Evolutionary conservation across 192 early-diverging fungal species (phyloP).

Genomic region (Phycomyces blakesleeanus): DNA sequence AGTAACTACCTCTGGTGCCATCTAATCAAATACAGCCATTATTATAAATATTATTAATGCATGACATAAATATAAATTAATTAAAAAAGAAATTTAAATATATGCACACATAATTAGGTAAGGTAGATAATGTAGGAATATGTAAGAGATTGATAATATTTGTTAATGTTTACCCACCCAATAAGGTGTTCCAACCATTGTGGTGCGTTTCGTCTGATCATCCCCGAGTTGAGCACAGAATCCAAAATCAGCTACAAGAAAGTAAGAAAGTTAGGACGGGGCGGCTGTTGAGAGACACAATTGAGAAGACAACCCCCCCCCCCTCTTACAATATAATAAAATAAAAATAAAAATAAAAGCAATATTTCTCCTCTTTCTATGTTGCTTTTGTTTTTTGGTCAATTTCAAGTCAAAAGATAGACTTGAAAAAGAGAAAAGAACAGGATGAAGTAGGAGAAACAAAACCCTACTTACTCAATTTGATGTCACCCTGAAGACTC

Average conservation of each 20-base stretch:
- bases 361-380: too few relatives aligned
- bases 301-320: neutral
- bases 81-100: neutral
- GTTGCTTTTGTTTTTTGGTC: too few relatives aligned
- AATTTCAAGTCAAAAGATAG: too few relatives aligned
- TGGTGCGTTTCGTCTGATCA: slow-evolving; percentile 70
- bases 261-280: too few relatives aligned
- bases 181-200: slow-evolving; percentile 89
- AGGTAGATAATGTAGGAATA: neutral
- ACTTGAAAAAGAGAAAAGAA: too few relatives aligned
- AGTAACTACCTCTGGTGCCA: slow-evolving; percentile 96
- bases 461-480: slow-evolving; percentile 52
- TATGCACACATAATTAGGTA: neutral
- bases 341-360: too few relatives aligned
- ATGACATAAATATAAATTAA: neutral
- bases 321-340: neutral
- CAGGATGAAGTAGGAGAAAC: too few relatives aligned
- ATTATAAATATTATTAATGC: neutral
- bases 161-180: slow-evolving; percentile 45
- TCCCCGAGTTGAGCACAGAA: slow-evolving; percentile 80
- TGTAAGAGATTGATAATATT: neutral
- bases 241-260: slow-evolving; percentile 81
- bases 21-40: slow-evolving; percentile 33
- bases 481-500: slow-evolving; percentile 64
- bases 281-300: neutral